A percentile compares a stretch with the other conserved stretches of the same genome.
Conservation (phyloP, 306 rosid species). For the Potentilla sterilis region DNA sequence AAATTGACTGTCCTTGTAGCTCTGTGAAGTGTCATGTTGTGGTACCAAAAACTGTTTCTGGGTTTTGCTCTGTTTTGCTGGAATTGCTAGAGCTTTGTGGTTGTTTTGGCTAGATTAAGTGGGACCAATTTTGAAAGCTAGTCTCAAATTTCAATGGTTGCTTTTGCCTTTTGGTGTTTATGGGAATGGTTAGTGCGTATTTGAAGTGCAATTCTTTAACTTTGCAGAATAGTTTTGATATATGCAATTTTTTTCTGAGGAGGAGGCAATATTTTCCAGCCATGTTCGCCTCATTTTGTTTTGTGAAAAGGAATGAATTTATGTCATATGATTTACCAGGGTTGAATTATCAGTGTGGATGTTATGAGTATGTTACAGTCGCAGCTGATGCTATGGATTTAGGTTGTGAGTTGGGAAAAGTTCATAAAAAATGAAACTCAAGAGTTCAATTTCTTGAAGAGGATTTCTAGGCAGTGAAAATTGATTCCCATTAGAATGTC, state of each 20-base stretch:
- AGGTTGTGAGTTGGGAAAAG: neutral
- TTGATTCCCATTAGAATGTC: neutral
- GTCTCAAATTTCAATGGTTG: neutral
- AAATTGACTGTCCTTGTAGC: neutral
- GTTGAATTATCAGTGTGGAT: neutral
- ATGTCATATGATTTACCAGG: neutral
- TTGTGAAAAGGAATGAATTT: neutral
- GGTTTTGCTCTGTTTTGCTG: neutral
- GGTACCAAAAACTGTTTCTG: neutral
- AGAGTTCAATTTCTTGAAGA: neutral
- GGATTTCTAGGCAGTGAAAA: neutral
- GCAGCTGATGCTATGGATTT: neutral
- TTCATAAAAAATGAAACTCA: neutral
- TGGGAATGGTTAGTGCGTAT: neutral
- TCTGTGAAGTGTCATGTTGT: neutral
- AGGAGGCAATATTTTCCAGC: neutral
- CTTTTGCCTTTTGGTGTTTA: neutral
- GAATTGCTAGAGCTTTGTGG: neutral
- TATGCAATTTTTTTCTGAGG: neutral
- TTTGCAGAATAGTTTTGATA: neutral
- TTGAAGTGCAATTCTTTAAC: neutral
- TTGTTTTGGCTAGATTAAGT: neutral
- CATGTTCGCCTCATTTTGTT: neutral
- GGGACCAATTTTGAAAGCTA: neutral
- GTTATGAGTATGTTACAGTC: neutral